A percentile compares a stretch with the other conserved stretches of the same genome.
These are phyloP conservation scores for Arxiozyma bovina DNA, from an alignment of 1,139 yeast genomes.

Conservation along the genomic window DNA sequence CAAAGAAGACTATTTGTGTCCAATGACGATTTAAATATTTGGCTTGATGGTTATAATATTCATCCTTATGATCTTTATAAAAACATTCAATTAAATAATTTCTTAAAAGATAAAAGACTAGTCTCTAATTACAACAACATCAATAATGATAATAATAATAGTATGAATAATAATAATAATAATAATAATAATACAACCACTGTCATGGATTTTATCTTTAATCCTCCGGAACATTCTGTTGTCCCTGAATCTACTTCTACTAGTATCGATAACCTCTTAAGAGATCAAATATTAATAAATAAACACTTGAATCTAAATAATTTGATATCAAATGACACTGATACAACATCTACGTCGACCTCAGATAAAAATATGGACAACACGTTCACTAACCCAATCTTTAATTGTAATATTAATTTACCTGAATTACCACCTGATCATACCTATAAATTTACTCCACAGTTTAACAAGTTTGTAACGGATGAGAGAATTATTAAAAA, in stretches of 20 bases:
- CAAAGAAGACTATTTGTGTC: conserved; percentile 62
- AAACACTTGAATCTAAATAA: not conserved
- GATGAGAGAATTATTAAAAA: conserved; percentile 67
- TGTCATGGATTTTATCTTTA: not conserved
- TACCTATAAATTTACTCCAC: conserved; percentile 72
- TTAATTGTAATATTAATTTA: conserved; percentile 26
- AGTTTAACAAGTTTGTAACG: conserved; percentile 51
- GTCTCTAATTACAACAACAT: not conserved
- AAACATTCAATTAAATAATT: conserved; percentile 1
- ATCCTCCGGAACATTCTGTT: not conserved
- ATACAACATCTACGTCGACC: not conserved
- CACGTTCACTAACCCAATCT: not conserved
- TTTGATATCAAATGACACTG: not conserved
- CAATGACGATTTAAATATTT: conserved; percentile 45
- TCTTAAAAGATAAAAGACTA: not conserved
- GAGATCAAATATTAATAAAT: conserved; percentile 1
- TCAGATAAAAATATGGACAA: not conserved
- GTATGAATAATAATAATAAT: not conserved
- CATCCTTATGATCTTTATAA: conserved; percentile 37
- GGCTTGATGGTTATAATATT: conserved; percentile 41
- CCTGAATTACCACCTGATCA: conserved; percentile 91
- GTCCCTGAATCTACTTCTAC: not conserved
- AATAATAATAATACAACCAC: not conserved
- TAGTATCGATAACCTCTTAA: not conserved
- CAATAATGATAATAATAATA: not conserved